Percentiles rank a stretch among this genome's conserved stretches.
Conservation (phyloP, 2,329 filamentous ascomycete species). For the Scolecobasidium constrictum region DNA sequence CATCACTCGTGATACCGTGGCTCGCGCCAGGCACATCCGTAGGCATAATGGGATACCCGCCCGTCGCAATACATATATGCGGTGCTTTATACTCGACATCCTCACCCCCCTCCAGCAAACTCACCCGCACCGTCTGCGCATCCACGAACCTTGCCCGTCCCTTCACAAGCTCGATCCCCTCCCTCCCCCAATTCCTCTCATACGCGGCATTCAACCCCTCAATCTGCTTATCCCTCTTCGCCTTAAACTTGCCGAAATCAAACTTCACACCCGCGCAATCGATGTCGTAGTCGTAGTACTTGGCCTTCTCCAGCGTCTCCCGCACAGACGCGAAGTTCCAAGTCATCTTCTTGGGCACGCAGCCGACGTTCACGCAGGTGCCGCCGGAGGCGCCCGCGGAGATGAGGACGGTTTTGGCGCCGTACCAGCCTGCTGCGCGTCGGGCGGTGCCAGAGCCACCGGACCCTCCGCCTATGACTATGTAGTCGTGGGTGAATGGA, state of each 20-base stretch:
- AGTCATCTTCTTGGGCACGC: conserved; percentile 43
- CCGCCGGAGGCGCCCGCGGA: conserved; percentile 38
- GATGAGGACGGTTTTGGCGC: conserved; percentile 39
- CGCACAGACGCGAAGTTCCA: conserved; percentile 40
- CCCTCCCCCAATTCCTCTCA: conserved; percentile 38
- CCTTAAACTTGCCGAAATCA: conserved; percentile 37
- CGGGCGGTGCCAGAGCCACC: conserved; percentile 40
- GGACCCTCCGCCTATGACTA: conserved; percentile 44
- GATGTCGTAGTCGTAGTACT: conserved; percentile 38
- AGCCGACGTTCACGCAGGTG: conserved; percentile 44
- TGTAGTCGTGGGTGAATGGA: conserved; percentile 40
- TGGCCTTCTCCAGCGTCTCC: conserved; percentile 33
- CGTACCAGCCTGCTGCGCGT: conserved; percentile 41
- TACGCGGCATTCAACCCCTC: conserved; percentile 36
- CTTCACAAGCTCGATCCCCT: conserved; percentile 39
- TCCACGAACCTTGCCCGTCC: conserved; percentile 36
- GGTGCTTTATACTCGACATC: conserved; percentile 30
- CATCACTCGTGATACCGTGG: conserved; percentile 40
- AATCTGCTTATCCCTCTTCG: conserved; percentile 34
- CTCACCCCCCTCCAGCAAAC: conserved; percentile 30
- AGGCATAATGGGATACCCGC: conserved; percentile 34
- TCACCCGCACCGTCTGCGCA: conserved; percentile 25
- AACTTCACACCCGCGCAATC: conserved; percentile 29
- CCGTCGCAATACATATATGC: conserved; percentile 38
- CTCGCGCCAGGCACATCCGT: conserved; percentile 32